These are phyloP conservation scores for Physocladia obscura DNA, from an alignment of 192 early-diverging fungal species.

Conservation along the genomic window DNA sequence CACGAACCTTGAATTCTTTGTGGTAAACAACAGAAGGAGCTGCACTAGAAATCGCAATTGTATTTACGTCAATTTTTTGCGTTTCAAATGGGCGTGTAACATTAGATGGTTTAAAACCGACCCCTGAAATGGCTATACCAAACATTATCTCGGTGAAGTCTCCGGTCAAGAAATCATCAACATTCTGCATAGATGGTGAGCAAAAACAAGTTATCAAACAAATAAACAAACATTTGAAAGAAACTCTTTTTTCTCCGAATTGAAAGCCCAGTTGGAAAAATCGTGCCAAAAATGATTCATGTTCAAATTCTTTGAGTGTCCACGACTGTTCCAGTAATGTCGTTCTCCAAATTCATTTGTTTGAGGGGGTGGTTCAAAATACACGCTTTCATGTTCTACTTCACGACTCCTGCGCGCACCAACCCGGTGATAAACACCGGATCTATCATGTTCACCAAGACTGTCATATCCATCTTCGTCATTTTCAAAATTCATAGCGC, in stretches of 20 bases:
- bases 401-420: too few relatives aligned
- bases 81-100: background rate
- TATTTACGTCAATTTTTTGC: background rate
- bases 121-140: background rate
- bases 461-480: background rate
- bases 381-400: too few relatives aligned
- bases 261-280: background rate
- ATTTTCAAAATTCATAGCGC: background rate
- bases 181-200: background rate
- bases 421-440: too few relatives aligned
- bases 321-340: slow-evolving; percentile 6
- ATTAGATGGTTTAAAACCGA: background rate
- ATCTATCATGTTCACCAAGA: background rate
- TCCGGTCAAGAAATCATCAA: background rate
- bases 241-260: too few relatives aligned
- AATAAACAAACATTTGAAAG: too few relatives aligned
- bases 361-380: slow-evolving; percentile 18
- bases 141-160: slow-evolving; percentile 26
- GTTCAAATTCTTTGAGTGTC: background rate
- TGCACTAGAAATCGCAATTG: background rate
- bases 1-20: slow-evolving; percentile 20
- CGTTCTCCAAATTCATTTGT: slow-evolving; percentile 18
- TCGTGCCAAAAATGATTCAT: slow-evolving; percentile 23
- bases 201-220: background rate
- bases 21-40: slow-evolving; percentile 15